phyloP scores from a whole-genome alignment of 2,329 filamentous ascomycete genomes.

The Stagonosporopsis cucurbitacearum region DNA sequence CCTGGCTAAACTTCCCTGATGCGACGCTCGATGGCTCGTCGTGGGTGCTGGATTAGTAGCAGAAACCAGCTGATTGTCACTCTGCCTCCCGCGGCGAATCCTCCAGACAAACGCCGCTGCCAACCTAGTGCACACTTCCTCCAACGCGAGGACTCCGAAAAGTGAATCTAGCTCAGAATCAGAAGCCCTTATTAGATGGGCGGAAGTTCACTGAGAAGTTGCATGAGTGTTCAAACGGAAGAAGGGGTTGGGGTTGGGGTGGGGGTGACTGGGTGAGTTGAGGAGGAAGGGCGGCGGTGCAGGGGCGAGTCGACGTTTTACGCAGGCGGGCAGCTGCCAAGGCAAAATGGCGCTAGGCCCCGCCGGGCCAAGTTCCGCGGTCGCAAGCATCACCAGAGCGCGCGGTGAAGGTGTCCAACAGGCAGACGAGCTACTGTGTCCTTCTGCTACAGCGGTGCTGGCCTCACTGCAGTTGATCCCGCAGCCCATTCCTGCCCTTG shows the following conservation, averaged over 20 bases:
- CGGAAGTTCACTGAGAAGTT: conserved; percentile 46
- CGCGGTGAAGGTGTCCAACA: conserved; percentile 16
- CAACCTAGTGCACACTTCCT: conserved; percentile 41
- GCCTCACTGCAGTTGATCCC: background rate
- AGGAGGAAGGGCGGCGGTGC: conserved; percentile 33
- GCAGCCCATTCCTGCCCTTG: background rate
- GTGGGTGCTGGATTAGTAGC: conserved; percentile 45
- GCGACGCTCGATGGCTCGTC: conserved; percentile 31
- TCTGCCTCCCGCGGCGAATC: conserved; percentile 35
- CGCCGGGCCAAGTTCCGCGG: conserved; percentile 21
- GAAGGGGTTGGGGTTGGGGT: conserved; percentile 28
- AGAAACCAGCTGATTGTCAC: conserved; percentile 41
- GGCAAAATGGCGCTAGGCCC: conserved; percentile 29
- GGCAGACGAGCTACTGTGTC: conserved; percentile 30
- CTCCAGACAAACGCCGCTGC: conserved; percentile 41
- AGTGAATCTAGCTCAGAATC: conserved; percentile 44
- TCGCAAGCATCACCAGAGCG: conserved; percentile 13
- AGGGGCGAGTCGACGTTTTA: conserved; percentile 32
- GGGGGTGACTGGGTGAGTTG: conserved; percentile 32
- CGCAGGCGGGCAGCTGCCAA: conserved; percentile 29
- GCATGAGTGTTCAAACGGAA: conserved; percentile 43
- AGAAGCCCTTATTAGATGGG: conserved; percentile 50
- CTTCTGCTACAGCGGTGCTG: conserved; percentile 15
- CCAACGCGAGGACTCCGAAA: conserved; percentile 41
- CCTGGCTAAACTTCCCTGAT: conserved; percentile 29